Base-by-base conservation (phyloP, 108 stramenopile genomes). In the Conticribra weissflogii region DNA sequence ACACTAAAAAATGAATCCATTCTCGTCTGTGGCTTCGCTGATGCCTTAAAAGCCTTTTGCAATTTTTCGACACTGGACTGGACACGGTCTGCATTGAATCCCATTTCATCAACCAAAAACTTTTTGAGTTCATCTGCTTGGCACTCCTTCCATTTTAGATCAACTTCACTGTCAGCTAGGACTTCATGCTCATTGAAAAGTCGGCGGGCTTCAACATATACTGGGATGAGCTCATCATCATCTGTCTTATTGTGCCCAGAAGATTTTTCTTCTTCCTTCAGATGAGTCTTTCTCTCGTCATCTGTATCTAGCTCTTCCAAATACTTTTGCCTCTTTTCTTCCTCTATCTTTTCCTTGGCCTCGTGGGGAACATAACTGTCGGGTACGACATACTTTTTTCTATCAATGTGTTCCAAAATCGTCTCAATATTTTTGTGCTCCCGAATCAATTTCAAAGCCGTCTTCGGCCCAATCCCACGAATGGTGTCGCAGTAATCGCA, bases 401-500 rank as follows among this genome's bases (percentile, higher is more conserved):
- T 72, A 64, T 91, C 83, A 7, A 98, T 59, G 33, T 72, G 53
- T 53, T 85, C 71, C 68, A 99, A 55, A 50, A 98, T 90, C 3
- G 72, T 79, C 67, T 98, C 99, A 68, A 99, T 96, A 49, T 55
- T 67, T 24, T 77, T 76, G 67, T 97, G 89, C 59, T 95, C 88
- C 28, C 81, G 64, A 54, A 99, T 94, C 30, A 98, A 78, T 61
- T 95, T 96, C 41, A 98, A 74, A 4, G 98, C 98, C 30, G 96
- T 98, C 74, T 98, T 98, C 17, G 99, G 99, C 24, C 99, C 99
- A 24, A 99, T 90, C 49, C 98, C 98, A 19, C 85, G 82, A 76
- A 99, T 99, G 49, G 86, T 91, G 54, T 92, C 92, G 56, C 95
- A 95, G 78, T 99, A 99, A 86, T 99, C 99, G 72, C 99, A 99